Conservation (phyloP, 768 basidiomycete genomes). For the Fibroporia radiculosa region DNA sequence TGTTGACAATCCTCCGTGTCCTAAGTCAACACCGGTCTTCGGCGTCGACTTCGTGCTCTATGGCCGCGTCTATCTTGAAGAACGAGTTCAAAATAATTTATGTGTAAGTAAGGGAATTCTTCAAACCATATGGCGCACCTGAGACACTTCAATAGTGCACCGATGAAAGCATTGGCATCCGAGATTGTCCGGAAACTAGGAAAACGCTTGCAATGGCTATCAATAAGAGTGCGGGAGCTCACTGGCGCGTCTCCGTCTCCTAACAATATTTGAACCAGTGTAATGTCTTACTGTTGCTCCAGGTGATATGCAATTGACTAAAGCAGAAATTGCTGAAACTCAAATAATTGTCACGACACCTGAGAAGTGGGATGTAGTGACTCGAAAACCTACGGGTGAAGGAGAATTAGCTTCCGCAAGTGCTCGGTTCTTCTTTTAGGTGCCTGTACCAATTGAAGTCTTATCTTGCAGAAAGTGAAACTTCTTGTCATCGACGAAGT, state of each 20-base stretch:
- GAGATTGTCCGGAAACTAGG: slow-evolving; percentile 91
- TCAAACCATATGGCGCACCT: background rate
- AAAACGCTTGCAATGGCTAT: slow-evolving; percentile 86
- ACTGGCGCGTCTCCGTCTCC: slow-evolving; percentile 48
- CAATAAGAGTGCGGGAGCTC: slow-evolving; percentile 79
- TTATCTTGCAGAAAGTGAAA: slow-evolving; percentile 63
- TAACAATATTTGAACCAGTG: no score
- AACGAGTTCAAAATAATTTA: slow-evolving; percentile 94
- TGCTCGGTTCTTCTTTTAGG: background rate
- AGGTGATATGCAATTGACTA: slow-evolving; percentile 96
- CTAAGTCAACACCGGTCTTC: slow-evolving; percentile 57
- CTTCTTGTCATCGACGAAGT: slow-evolving; percentile 97
- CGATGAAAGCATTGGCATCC: slow-evolving; percentile 96
- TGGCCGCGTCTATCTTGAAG: slow-evolving; percentile 48
- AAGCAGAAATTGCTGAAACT: slow-evolving; percentile 87
- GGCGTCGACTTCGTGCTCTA: slow-evolving; percentile 20
- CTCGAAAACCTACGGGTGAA: slow-evolving; percentile 92
- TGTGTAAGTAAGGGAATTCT: slow-evolving; percentile 46
- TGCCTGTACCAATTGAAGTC: background rate
- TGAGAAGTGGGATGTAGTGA: slow-evolving; percentile 99
- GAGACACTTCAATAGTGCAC: slow-evolving; percentile 50
- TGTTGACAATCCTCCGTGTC: slow-evolving; percentile 87
- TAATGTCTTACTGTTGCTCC: slow-evolving; percentile 1
- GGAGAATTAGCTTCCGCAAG: slow-evolving; percentile 90
- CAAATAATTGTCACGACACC: slow-evolving; percentile 99